Base-by-base conservation (phyloP, 2,329 filamentous ascomycete species). In the Ophiostoma pallidulum region DNA sequence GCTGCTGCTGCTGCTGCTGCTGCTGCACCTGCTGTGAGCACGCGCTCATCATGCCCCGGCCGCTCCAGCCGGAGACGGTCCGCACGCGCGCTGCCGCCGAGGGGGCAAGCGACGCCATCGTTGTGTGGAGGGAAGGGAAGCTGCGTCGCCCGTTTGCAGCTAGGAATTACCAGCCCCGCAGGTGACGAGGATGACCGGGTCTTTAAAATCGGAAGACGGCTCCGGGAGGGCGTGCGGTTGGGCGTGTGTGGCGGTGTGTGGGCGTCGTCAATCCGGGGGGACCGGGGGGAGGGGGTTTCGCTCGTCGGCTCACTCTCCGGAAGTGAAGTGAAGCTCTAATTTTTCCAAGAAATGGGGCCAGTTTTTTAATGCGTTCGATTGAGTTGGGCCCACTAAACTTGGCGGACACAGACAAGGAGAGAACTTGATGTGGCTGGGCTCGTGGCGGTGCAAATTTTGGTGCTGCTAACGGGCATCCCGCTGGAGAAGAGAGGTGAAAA, bases 391-490 rank as follows among this genome's bases (percentile, higher is more conserved):
- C 42, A 45, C 24, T 28, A 19, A 37, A 29, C 3, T 26, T 13
- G 26, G n/a, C 24, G 24, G 9, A 31, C 24, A 28, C 6, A 29
- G 33, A 29, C 24, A 37, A 40, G 19, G 8, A 18, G n/a, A 20
- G 3, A 13, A 8, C 9, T n/a, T 16, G 18, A 4, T 43, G 41
- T 43, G 41, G 41, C 41, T 43, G 41, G 16, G 6, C 31, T 13
- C n/a, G 42, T 49, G 48, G 48, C 48, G 42, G 48, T 49, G 48
- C 48, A 49, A 36, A 41, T n/a, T 36, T 32, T 37, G 32, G 38
- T n/a, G 8, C 8, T 24, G n/a, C n/a, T n/a, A n/a, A n/a, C n/a
- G n/a, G n/a, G n/a, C n/a, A n/a, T n/a, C n/a, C n/a, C n/a, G n/a
- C n/a, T n/a, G n/a, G n/a, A n/a, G n/a, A n/a, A n/a, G n/a, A 39